Percentiles rank a stretch among this genome's conserved stretches.
phyloP scores from a whole-genome alignment of 768 basidiomycete genomes.

The Neoboletus magnificus region DNA sequence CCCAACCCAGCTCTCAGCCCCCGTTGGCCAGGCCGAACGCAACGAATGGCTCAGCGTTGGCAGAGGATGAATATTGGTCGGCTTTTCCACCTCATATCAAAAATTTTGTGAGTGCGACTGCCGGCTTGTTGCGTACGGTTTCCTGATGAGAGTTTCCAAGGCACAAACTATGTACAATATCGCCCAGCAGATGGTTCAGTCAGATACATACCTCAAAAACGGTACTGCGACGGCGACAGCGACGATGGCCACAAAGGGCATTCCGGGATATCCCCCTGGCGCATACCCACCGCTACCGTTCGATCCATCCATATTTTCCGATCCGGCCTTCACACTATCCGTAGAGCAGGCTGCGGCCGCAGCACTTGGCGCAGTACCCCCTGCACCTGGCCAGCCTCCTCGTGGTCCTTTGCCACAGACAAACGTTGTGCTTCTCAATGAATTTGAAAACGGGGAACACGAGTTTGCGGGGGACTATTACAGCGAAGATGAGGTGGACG shows the following conservation, averaged over 20 bases:
- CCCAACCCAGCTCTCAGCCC: conserved; percentile 11
- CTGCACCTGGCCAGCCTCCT: conserved; percentile 31
- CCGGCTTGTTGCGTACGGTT: conserved; percentile 18
- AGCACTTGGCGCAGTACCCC: conserved; percentile 29
- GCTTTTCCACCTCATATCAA: conserved; percentile 65
- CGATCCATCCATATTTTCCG: conserved; percentile 52
- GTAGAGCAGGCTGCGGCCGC: conserved; percentile 47
- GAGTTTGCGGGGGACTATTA: conserved; percentile 41
- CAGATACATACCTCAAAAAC: conserved; percentile 37
- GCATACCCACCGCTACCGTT: conserved; percentile 44
- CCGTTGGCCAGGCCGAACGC: conserved; percentile 25
- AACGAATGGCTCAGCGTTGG: conserved; percentile 18
- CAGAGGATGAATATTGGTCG: conserved; percentile 68
- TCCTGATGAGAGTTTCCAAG: conserved; percentile 38
- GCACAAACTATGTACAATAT: conserved; percentile 65
- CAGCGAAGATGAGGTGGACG: conserved; percentile 47
- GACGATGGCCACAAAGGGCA: conserved; percentile 34
- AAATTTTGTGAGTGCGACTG: conserved; percentile 55
- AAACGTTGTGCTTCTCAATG: conserved; percentile 39
- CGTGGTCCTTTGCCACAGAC: conserved; percentile 31
- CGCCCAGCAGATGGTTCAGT: conserved; percentile 62
- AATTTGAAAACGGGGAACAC: conserved; percentile 36
- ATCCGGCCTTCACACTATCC: conserved; percentile 49
- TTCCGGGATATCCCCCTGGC: conserved; percentile 40
- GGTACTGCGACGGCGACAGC: conserved; percentile 30